A percentile compares a stretch with the other conserved stretches of the same genome.
Evolutionary conservation across 208 protist species (phyloP).

Genomic region (Kentomonas sorsogonicus): DNA sequence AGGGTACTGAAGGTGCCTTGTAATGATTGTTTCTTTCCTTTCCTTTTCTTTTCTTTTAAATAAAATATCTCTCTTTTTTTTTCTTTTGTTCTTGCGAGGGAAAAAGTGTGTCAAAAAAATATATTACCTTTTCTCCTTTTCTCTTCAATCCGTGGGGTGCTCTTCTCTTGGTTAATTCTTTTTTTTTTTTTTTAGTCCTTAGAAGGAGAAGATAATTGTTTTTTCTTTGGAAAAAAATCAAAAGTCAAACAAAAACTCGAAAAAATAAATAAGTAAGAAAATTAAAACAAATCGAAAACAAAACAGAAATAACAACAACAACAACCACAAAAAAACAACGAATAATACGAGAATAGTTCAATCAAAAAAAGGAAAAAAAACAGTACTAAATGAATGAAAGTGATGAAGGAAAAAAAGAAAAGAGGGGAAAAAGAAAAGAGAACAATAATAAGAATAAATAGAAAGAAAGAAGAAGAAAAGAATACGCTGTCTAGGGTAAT

Average conservation of each 20-base stretch:
- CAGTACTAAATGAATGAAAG: constrained; percentile 1
- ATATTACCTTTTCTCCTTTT: neutral
- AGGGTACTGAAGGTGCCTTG: neutral
- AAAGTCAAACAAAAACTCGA: neutral
- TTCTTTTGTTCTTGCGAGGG: no score
- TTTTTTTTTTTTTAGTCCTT: no score
- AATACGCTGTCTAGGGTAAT: no score
- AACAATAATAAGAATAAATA: neutral
- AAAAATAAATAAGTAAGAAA: neutral
- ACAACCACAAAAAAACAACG: neutral
- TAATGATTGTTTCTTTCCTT: neutral
- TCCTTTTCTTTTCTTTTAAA: neutral
- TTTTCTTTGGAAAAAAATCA: neutral
- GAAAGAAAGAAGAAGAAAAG: neutral
- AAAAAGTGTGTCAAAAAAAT: no score
- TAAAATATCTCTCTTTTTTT: neutral
- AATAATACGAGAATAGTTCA: neutral
- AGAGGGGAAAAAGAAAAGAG: neutral
- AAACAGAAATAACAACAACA: neutral
- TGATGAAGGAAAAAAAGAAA: neutral
- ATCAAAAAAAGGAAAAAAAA: neutral
- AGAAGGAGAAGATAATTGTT: no score
- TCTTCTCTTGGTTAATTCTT: no score
- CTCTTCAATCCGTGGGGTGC: no score
- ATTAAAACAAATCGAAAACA: neutral